A percentile compares a stretch with the other conserved stretches of the same genome.
These are phyloP conservation scores for Claviceps sp. DNA, from an alignment of 2,329 filamentous ascomycete genomes.

Conservation along the genomic window DNA sequence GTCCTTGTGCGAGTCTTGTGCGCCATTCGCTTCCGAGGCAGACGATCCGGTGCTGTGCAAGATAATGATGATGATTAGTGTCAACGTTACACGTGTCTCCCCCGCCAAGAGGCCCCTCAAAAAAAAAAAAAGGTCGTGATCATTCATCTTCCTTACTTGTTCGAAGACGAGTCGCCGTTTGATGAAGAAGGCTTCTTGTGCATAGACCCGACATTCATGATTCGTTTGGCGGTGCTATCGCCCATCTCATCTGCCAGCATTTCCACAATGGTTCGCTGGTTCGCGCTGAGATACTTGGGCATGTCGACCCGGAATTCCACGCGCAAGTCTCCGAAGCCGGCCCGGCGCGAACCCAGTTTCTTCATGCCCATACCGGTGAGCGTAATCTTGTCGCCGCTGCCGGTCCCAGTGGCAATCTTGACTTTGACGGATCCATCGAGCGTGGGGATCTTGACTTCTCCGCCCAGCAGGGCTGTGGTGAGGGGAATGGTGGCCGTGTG, in stretches of 20 bases:
- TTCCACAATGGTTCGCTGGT: slow-evolving; percentile 85
- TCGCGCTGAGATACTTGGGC: slow-evolving; percentile 85
- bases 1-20: slow-evolving; percentile 45
- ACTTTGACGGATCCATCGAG: slow-evolving; percentile 83
- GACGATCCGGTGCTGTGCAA: slow-evolving; percentile 8
- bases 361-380: slow-evolving; percentile 90
- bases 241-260: slow-evolving; percentile 94
- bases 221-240: slow-evolving; percentile 78
- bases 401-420: slow-evolving; percentile 81
- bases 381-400: slow-evolving; percentile 83
- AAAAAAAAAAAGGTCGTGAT: background rate
- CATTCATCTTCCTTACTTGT: slow-evolving; percentile 3
- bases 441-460: slow-evolving; percentile 79
- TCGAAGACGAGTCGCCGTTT: background rate
- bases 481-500: slow-evolving; percentile 86
- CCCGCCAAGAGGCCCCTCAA: background rate
- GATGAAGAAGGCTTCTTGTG: background rate
- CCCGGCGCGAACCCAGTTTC: slow-evolving; percentile 55
- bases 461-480: slow-evolving; percentile 84
- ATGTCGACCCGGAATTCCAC: slow-evolving; percentile 92
- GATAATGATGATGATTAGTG: background rate
- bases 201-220: slow-evolving; percentile 60
- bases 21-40: slow-evolving; percentile 16
- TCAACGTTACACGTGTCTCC: background rate
- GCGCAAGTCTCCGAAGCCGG: slow-evolving; percentile 64